Evolutionary conservation across 257 asterid species (phyloP).

Genomic region (Mentha longifolia): DNA sequence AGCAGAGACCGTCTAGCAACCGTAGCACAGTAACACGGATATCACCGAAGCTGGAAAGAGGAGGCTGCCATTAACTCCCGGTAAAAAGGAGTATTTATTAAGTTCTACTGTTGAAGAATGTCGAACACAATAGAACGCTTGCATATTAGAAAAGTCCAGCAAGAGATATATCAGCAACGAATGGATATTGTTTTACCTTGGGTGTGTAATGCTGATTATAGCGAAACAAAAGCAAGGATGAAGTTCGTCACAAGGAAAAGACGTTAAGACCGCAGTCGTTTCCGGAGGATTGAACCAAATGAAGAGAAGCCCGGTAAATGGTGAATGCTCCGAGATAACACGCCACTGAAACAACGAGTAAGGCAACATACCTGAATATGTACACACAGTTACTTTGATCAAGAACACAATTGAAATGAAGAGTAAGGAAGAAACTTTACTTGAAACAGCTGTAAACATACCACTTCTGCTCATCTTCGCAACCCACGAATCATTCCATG

Average conservation of each 20-base stretch:
- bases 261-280: conserved; percentile 88
- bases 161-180: background rate
- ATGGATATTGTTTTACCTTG: conserved; percentile 47
- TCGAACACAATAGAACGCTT: background rate
- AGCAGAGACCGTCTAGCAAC: conserved; percentile 89
- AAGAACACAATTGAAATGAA: conserved; percentile 22
- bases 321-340: conserved; percentile 83
- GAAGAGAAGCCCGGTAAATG: conserved; percentile 76
- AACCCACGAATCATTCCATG: conserved; percentile 99
- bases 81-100: conserved; percentile 31
- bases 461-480: conserved; percentile 97
- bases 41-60: conserved; percentile 95
- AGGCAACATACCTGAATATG: conserved; percentile 76
- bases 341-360: conserved; percentile 70
- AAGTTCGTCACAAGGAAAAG: conserved; percentile 93
- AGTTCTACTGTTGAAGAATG: background rate
- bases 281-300: conserved; percentile 99
- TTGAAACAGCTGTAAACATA: conserved; percentile 34
- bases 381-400: conserved; percentile 22
- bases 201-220: conserved; percentile 85
- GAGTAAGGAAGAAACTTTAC: conserved; percentile 20
- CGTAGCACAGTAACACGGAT: conserved; percentile 88
- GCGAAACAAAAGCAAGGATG: conserved; percentile 80
- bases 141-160: background rate
- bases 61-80: conserved; percentile 99